A percentile compares a stretch with the other conserved stretches of the same genome.
Conservation (phyloP, 805 yeast species). For the Sporopachydermia lactativora region DNA sequence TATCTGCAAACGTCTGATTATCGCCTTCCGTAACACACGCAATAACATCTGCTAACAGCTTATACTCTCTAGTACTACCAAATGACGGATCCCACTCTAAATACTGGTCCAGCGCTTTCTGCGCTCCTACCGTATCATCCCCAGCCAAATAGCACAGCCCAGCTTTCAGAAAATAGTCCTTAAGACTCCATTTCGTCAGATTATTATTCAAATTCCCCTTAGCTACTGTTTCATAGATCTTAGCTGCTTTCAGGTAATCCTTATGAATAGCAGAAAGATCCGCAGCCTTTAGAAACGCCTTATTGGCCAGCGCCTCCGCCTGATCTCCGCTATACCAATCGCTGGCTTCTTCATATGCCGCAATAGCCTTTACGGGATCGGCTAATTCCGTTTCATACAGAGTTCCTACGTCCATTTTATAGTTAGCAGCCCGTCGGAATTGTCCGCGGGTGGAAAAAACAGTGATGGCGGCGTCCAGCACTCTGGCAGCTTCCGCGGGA, state of each 20-base stretch:
- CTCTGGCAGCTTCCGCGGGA: constrained; percentile 64
- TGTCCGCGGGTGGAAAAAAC: constrained; percentile 85
- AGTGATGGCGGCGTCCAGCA: constrained; percentile 63
- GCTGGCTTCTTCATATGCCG: constrained; percentile 82
- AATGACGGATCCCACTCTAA: constrained; percentile 64
- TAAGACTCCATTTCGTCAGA: constrained; percentile 79
- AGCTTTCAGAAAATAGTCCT: constrained; percentile 80
- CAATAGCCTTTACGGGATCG: constrained; percentile 55
- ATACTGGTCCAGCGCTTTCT: constrained; percentile 50
- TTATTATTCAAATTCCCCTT: constrained; percentile 60
- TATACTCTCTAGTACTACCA: constrained; percentile 53
- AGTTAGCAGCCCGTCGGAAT: constrained; percentile 92
- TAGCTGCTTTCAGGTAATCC: constrained; percentile 64
- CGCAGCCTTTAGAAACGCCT: constrained; percentile 80
- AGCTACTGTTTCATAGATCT: constrained; percentile 65
- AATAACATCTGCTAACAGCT: constrained; percentile 48
- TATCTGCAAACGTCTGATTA: constrained; percentile 56
- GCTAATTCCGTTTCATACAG: constrained; percentile 64
- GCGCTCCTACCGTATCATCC: constrained; percentile 73
- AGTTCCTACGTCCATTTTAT: constrained; percentile 81
- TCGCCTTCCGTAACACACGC: constrained; percentile 74
- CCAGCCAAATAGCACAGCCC: constrained; percentile 73
- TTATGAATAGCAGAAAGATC: constrained; percentile 70
- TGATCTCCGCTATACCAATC: constrained; percentile 93
- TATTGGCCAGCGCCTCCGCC: constrained; percentile 80